Evolutionary conservation across 352 stramenopile species (phyloP), one percentile per base, ranked within the genome.

Genomic region (Phytophthora capsici): DNA sequence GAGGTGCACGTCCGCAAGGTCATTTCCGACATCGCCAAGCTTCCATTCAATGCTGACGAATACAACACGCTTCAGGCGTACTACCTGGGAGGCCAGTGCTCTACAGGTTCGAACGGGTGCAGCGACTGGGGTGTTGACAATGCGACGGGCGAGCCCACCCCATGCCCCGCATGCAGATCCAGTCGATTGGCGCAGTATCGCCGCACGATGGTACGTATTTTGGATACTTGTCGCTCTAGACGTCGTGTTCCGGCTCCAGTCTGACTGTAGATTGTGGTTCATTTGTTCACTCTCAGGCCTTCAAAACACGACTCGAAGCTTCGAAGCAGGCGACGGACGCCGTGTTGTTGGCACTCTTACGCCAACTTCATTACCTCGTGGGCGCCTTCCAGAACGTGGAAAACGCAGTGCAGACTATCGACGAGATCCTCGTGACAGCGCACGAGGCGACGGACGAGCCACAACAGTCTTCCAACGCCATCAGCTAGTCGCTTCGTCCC

Each of bases 331-430:
- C 71, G 34, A 74, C 72, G 8, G 68, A 82, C 23, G 45, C n/a
- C n/a, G 55, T 68, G 23, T 49, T 90, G 66, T 59, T 92, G 20
- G 73, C 84, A 53, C 47, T 92, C 36, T 41, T 92, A 47, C 77
- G 83, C 4, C 83, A 92, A 59, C 71, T 92, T 38, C 83, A 92
- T 66, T 92, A 92, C 63, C 71, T 92, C 40, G 75, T 87, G 22
- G 75, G 78, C 47, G 83, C 82, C 7, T 92, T 92, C 60, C 80
- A 89, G 64, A 81, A 92, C 54, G 79, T 90, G 23, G 77, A 89
- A 23, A 77, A 84, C 48, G 77, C 83, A 16, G 81, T 81, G 44
- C 65, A 76, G 41, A 77, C 70, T 36, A 87, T 92, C 41, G 83
- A 90, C 44, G 55, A 68, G 26, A 80, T 92, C 46, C 68, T 90